Percentiles rank a stretch among this genome's conserved stretches.
phyloP scores from a whole-genome alignment of 257 asterid species.

The Nicotiana obtusifolia region DNA sequence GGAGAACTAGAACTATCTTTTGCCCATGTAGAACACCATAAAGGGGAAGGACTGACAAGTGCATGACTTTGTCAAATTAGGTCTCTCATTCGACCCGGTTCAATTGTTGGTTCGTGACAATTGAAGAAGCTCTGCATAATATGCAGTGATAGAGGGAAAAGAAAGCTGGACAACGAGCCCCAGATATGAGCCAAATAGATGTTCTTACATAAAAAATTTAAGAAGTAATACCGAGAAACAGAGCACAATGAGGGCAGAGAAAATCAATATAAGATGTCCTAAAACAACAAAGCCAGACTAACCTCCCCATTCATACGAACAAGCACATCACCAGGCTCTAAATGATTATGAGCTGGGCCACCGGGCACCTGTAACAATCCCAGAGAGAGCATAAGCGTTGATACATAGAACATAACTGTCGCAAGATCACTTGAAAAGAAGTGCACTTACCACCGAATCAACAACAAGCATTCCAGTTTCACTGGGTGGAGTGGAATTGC shows the following conservation, averaged over 20 bases:
- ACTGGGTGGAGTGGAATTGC: slow-evolving; percentile 75
- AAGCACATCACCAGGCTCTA: slow-evolving; percentile 99
- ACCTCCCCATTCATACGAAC: slow-evolving; percentile 94
- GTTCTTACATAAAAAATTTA: background rate
- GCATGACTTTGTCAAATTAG: background rate
- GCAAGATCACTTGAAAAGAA: slow-evolving; percentile 11
- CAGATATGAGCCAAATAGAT: background rate
- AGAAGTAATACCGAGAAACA: background rate
- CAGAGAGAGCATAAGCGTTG: background rate
- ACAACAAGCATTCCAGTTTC: slow-evolving; percentile 99
- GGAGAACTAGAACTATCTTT: background rate
- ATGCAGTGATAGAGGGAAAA: background rate
- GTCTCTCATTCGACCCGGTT: background rate
- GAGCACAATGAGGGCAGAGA: background rate
- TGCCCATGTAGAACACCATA: background rate
- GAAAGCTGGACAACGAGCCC: background rate
- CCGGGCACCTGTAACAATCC: slow-evolving; percentile 73
- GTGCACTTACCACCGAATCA: slow-evolving; percentile 80
- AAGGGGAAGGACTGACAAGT: background rate
- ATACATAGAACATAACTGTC: background rate
- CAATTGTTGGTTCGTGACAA: slow-evolving; percentile 3
- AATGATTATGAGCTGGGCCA: slow-evolving; percentile 85
- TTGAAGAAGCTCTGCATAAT: background rate
- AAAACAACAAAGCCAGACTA: slow-evolving; percentile 11
- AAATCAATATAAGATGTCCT: background rate